phyloP scores from a whole-genome alignment of 306 rosid species.

The Medicago arabica region DNA sequence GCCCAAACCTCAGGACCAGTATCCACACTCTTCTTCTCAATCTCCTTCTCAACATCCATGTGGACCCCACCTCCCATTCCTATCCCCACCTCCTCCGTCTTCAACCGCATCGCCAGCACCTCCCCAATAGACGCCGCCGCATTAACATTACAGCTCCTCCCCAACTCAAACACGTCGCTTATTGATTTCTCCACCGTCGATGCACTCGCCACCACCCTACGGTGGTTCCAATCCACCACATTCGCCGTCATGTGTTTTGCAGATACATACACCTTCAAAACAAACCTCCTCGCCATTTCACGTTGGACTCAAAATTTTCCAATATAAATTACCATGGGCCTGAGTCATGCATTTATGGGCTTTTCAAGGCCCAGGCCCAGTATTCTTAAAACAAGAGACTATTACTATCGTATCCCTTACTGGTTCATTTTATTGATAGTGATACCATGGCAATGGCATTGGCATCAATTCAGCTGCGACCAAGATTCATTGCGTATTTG shows the following conservation, averaged over 20 bases:
- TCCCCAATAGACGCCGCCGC: conserved; percentile 48
- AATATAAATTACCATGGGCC: conserved; percentile 10
- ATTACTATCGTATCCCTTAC: neutral
- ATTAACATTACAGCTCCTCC: conserved; percentile 38
- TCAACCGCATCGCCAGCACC: conserved; percentile 60
- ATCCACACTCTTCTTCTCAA: conserved; percentile 49
- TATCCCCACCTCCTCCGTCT: conserved; percentile 47
- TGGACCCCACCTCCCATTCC: conserved; percentile 49
- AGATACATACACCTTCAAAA: conserved; percentile 45
- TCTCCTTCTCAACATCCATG: conserved; percentile 56
- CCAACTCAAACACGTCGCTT: conserved; percentile 47
- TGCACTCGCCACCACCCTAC: conserved; percentile 51
- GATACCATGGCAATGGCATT: conserved; percentile 60
- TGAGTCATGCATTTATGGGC: conserved; percentile 22
- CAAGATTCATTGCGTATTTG: conserved; percentile 49
- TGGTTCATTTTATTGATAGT: neutral
- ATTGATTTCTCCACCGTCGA: conserved; percentile 53
- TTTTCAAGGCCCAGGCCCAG: neutral
- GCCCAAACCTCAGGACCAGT: conserved; percentile 39
- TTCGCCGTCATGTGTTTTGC: conserved; percentile 59
- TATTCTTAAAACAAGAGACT: no score
- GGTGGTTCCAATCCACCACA: conserved; percentile 42
- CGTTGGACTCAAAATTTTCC: neutral
- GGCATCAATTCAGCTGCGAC: conserved; percentile 37
- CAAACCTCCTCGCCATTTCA: conserved; percentile 37